phyloP scores from a whole-genome alignment of 352 stramenopile genomes.

The Pythium coloratum region DNA sequence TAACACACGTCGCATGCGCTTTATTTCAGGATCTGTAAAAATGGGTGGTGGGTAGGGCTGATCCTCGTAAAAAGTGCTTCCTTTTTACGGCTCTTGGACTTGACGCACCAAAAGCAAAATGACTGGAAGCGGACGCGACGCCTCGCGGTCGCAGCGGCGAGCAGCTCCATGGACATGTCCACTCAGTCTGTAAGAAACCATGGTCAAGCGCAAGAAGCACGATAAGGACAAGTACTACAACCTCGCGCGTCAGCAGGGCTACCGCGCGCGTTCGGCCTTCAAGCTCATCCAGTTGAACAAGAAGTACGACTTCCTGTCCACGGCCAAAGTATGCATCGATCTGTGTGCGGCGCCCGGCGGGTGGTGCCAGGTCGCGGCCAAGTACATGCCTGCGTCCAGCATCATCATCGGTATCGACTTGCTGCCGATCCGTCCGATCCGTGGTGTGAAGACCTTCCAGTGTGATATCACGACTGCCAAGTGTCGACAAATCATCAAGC shows the following conservation, averaged over 20 bases:
- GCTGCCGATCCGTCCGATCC: constrained; percentile 97
- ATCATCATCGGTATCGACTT: constrained; percentile 98
- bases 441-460: constrained; percentile 96
- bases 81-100: constrained; percentile 18
- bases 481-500: constrained; percentile 91
- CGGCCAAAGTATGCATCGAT: constrained; percentile 97
- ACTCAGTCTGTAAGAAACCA: constrained; percentile 33
- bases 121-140: constrained; percentile 30
- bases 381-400: constrained; percentile 93
- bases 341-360: constrained; percentile 98
- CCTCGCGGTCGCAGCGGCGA: neutral
- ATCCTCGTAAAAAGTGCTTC: constrained; percentile 20
- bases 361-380: constrained; percentile 94
- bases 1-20: constrained; percentile 15
- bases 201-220: constrained; percentile 97
- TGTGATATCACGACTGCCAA: constrained; percentile 93
- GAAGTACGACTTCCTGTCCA: constrained; percentile 98
- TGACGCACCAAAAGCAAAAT: constrained; percentile 15
- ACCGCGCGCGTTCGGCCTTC: constrained; percentile 98
- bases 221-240: constrained; percentile 99
- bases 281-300: constrained; percentile 99
- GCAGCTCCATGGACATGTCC: neutral
- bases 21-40: constrained; percentile 25
- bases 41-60: constrained; percentile 30
- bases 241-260: constrained; percentile 98